Conservation (phyloP, 2,329 filamentous ascomycete species). For the Fusarium sp. region DNA sequence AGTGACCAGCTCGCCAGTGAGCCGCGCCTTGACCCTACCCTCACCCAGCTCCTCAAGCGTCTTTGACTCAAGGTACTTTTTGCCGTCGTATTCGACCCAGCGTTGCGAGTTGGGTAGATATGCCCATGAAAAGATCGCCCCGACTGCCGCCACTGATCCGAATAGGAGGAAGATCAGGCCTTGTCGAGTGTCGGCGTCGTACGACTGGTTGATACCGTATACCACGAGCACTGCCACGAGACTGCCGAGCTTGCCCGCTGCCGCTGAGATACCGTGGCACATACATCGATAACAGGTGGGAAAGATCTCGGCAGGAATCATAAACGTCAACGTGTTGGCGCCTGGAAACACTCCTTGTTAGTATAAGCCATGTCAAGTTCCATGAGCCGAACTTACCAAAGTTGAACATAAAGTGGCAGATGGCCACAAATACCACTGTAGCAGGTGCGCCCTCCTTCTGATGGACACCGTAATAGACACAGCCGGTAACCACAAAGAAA, state of each 20-base stretch:
- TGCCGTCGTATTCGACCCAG: conserved; percentile 49
- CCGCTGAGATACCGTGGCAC: conserved; percentile 68
- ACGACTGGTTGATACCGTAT: conserved; percentile 58
- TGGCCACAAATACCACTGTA: conserved; percentile 59
- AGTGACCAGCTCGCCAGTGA: conserved; percentile 56
- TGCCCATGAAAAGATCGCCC: conserved; percentile 60
- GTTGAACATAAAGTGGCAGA: conserved; percentile 64
- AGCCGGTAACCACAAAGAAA: conserved; percentile 59
- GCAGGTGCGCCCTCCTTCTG: conserved; percentile 53
- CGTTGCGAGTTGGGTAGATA: conserved; percentile 60
- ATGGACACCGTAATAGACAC: conserved; percentile 58
- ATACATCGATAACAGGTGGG: conserved; percentile 69
- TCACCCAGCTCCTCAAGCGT: conserved; percentile 61
- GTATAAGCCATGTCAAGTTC: not conserved
- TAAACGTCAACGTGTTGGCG: conserved; percentile 69
- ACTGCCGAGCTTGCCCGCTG: conserved; percentile 65
- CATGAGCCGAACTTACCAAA: conserved; percentile 52
- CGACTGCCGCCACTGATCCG: conserved; percentile 57
- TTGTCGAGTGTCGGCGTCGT: conserved; percentile 53
- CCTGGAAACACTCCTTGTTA: conserved; percentile 46
- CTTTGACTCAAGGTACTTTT: conserved; percentile 54
- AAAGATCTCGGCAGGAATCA: conserved; percentile 70
- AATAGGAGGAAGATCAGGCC: conserved; percentile 61
- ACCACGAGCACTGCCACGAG: conserved; percentile 61
- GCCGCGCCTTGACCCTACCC: conserved; percentile 54